These are phyloP conservation scores for Fraxinus nigra DNA, from an alignment of 305 asterid genomes.

Conservation along the genomic window DNA sequence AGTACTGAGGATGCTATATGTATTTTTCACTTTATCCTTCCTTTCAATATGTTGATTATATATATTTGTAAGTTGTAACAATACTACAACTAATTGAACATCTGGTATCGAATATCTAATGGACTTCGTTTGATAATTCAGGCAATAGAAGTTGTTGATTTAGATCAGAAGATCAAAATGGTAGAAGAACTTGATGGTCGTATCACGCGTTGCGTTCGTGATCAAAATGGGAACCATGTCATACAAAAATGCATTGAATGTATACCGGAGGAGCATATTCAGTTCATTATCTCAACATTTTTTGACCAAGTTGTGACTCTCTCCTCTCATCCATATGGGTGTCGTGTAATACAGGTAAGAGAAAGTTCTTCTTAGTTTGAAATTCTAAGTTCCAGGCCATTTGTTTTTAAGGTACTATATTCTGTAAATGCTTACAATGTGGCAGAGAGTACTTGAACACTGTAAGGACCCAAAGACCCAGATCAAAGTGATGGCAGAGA, in stretches of 20 bases:
- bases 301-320: conserved; percentile 91
- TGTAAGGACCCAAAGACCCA: conserved; percentile 59
- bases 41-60: not conserved
- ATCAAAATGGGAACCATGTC: conserved; percentile 98
- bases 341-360: conserved; percentile 92
- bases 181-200: conserved; percentile 95
- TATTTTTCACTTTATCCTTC: not conserved
- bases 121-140: conserved; percentile 27
- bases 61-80: not conserved
- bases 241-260: conserved; percentile 96
- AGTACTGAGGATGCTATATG: not conserved
- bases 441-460: conserved; percentile 78
- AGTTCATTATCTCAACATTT: conserved; percentile 74
- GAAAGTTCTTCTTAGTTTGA: not conserved
- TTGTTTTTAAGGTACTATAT: not conserved
- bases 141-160: conserved; percentile 98
- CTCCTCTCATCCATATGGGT: conserved; percentile 96
- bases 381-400: not conserved
- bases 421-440: conserved; percentile 8
- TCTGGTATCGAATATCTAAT: not conserved
- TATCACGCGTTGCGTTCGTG: conserved; percentile 95
- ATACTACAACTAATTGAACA: conserved; percentile 9
- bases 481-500: conserved; percentile 80
- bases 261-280: conserved; percentile 85
- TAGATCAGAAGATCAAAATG: conserved; percentile 94